phyloP scores from a whole-genome alignment of 768 basidiomycete species.

The Russula earlei region DNA sequence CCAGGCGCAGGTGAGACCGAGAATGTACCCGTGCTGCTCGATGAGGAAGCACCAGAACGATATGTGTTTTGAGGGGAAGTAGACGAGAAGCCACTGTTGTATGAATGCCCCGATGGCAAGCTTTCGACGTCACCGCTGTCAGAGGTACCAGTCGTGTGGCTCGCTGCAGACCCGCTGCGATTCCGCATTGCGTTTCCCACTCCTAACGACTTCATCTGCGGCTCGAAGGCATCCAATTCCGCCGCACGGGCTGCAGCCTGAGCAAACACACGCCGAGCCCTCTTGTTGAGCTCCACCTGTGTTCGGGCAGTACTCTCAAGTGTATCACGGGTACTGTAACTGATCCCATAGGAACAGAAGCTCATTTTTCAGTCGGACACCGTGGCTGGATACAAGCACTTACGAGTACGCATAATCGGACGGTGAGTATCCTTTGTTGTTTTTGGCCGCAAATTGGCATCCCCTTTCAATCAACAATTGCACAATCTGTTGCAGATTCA shows the following conservation, averaged over 20 bases:
- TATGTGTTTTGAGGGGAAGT: conserved; percentile 24
- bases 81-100: conserved; percentile 23
- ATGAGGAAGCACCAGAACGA: conserved; percentile 51
- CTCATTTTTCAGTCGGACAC: conserved; percentile 17
- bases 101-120: conserved; percentile 17
- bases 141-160: conserved; percentile 27
- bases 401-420: conserved; percentile 90
- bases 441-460: conserved; percentile 72
- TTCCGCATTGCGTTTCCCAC: conserved; percentile 29
- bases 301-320: conserved; percentile 71
- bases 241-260: conserved; percentile 61
- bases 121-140: conserved; percentile 20
- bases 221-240: conserved; percentile 41
- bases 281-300: conserved; percentile 75
- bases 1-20: conserved; percentile 31
- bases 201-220: conserved; percentile 39
- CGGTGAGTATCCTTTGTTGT: conserved; percentile 87
- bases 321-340: conserved; percentile 65
- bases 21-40: conserved; percentile 36
- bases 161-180: conserved; percentile 20
- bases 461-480: conserved; percentile 84
- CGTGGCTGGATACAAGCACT: conserved; percentile 24
- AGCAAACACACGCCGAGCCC: conserved; percentile 60
- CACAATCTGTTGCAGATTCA: conserved; percentile 45
- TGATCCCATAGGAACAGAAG: conserved; percentile 25